Percentiles rank a stretch among this genome's conserved stretches.
Conservation (phyloP, 2,329 filamentous ascomycete species). For the Aspergillus sp. region DNA sequence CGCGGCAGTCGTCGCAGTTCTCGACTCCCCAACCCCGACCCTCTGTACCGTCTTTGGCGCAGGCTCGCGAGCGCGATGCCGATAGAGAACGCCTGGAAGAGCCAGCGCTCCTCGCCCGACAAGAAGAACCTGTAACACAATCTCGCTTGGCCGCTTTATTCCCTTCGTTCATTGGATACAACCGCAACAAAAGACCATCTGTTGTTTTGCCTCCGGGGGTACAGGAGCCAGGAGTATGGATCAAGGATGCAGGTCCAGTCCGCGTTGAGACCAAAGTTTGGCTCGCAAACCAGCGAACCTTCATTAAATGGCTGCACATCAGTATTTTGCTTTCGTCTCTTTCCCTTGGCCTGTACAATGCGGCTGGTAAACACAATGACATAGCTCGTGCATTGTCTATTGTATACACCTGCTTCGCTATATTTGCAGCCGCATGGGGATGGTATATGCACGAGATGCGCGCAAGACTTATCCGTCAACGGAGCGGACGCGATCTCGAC, state of each 20-base stretch:
- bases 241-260: constrained; percentile 91
- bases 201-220: constrained; percentile 78
- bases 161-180: constrained; percentile 79
- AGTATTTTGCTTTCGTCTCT: constrained; percentile 81
- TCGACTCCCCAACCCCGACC: constrained; percentile 22
- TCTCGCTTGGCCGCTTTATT: constrained; percentile 69
- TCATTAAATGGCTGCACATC: constrained; percentile 98
- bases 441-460: constrained; percentile 78
- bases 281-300: constrained; percentile 97
- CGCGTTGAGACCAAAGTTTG: constrained; percentile 97
- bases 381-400: constrained; percentile 77
- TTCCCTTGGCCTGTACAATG: constrained; percentile 83
- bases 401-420: constrained; percentile 76
- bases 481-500: constrained; percentile 92
- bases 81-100: constrained; percentile 29
- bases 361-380: constrained; percentile 71
- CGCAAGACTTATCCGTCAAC: constrained; percentile 73
- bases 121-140: constrained; percentile 47
- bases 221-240: constrained; percentile 78
- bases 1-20: constrained; percentile 26
- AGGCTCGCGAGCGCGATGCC: constrained; percentile 34
- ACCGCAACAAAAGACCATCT: constrained; percentile 52
- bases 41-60: constrained; percentile 33
- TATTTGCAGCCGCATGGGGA: constrained; percentile 84
- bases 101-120: constrained; percentile 20